Conservation (phyloP, 192 early-diverging fungal genomes). For the Coemansia biformis region DNA sequence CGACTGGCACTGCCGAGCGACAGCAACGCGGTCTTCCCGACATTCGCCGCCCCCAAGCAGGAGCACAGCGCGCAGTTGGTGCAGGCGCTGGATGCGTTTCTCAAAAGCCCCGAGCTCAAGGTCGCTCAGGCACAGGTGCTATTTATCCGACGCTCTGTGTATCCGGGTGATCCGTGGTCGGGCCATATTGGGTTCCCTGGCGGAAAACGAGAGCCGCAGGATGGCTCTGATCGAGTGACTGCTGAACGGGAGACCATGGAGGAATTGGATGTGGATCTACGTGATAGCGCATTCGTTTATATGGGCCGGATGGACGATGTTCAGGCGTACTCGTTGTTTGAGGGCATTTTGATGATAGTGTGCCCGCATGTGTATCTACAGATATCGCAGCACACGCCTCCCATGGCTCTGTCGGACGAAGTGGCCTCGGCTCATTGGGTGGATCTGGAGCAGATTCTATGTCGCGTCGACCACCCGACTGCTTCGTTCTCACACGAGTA, state of each 20-base stretch:
- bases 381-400: constrained; percentile 4
- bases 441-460: constrained; percentile 17
- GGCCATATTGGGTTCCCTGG: constrained; percentile 49
- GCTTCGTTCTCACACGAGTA: constrained; percentile 5
- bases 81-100: constrained; percentile 11
- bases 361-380: constrained; percentile 40
- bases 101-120: neutral
- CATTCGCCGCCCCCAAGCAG: too few relatives aligned
- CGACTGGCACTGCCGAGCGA: constrained; percentile 18
- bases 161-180: constrained; percentile 41
- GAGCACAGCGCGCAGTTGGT: constrained; percentile 4
- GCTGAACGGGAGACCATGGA: constrained; percentile 41
- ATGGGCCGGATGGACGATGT: constrained; percentile 32
- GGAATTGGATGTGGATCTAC: constrained; percentile 33
- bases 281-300: constrained; percentile 3
- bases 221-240: constrained; percentile 10
- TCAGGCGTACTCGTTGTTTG: constrained; percentile 7
- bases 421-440: constrained; percentile 43
- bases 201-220: constrained; percentile 28
- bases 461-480: constrained; percentile 9
- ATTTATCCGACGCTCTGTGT: constrained; percentile 39
- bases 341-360: constrained; percentile 10
- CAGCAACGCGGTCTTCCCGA: too few relatives aligned
- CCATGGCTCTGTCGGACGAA: constrained; percentile 20
- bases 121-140: constrained; percentile 20